These are phyloP conservation scores for Cicer arietinum DNA, from an alignment of 306 rosid genomes.

Conservation along the genomic window DNA sequence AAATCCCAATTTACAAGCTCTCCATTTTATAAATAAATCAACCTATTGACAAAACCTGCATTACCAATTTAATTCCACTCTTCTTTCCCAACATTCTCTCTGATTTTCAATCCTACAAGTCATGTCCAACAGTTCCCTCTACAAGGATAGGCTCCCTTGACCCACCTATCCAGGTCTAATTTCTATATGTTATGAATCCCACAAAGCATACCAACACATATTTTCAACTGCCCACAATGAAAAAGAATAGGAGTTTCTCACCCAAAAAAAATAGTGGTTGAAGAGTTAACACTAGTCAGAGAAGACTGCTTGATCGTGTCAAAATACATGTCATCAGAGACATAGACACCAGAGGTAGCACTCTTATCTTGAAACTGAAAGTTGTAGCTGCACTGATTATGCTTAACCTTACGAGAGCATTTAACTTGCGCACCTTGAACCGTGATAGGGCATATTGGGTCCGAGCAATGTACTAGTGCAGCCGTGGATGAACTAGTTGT, in stretches of 20 bases:
- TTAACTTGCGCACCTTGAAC: no score
- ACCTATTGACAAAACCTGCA: not conserved
- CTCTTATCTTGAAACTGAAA: conserved; percentile 90
- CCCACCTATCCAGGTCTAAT: conserved; percentile 33
- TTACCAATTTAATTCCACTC: no score
- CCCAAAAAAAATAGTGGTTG: conserved; percentile 84
- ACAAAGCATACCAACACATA: not conserved
- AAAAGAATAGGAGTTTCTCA: conserved; percentile 52
- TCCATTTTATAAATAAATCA: not conserved
- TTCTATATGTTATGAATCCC: not conserved
- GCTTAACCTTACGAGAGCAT: no score
- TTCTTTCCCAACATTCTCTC: no score
- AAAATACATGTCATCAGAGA: conserved; percentile 72
- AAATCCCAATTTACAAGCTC: not conserved
- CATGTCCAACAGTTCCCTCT: not conserved
- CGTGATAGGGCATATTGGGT: no score
- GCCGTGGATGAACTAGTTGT: no score
- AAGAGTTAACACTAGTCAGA: conserved; percentile 55
- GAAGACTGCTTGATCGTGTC: conserved; percentile 77
- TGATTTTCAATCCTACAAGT: no score
- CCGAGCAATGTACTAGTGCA: no score
- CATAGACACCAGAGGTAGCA: conserved; percentile 82
- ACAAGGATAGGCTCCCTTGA: not conserved
- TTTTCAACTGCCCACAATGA: not conserved
- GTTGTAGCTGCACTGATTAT: conserved; percentile 67